These are phyloP conservation scores for Suillus paluster DNA, from an alignment of 768 basidiomycete genomes.

Conservation along the genomic window DNA sequence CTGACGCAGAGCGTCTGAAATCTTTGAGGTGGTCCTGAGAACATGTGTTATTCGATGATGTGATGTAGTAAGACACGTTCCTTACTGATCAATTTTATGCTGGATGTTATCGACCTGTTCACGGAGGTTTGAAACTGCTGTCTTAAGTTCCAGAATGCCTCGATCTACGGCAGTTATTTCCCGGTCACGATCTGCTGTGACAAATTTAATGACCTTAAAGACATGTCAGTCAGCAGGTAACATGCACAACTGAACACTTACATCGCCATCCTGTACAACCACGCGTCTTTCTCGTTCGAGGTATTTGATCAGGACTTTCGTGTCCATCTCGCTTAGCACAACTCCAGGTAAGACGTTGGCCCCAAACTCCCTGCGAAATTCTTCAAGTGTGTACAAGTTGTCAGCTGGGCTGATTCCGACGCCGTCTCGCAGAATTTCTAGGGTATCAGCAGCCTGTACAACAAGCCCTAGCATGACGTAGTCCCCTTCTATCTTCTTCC, in stretches of 20 bases:
- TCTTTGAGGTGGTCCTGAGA: conserved; percentile 67
- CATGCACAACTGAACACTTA: conserved; percentile 37
- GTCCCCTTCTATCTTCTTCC: conserved; percentile 69
- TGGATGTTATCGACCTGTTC: conserved; percentile 73
- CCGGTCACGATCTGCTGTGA: conserved; percentile 40
- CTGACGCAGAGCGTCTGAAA: conserved; percentile 63
- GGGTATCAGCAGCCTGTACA: conserved; percentile 65
- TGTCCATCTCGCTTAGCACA: conserved; percentile 64
- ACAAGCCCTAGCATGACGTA: conserved; percentile 71
- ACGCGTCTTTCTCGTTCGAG: conserved; percentile 75
- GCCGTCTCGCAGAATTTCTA: conserved; percentile 43
- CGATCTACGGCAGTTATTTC: conserved; percentile 78
- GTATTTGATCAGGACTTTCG: conserved; percentile 73
- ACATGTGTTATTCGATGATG: background rate
- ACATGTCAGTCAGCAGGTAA: conserved; percentile 7
- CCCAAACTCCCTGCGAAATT: conserved; percentile 66
- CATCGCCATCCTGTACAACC: conserved; percentile 69
- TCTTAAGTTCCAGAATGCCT: conserved; percentile 82
- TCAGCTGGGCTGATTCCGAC: conserved; percentile 56
- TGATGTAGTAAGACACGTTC: conserved; percentile 7
- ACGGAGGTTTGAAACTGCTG: conserved; percentile 67
- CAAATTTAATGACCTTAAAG: conserved; percentile 80
- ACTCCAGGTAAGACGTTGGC: conserved; percentile 42
- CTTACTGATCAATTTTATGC: conserved; percentile 72
- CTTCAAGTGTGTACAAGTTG: conserved; percentile 59